phyloP scores from a whole-genome alignment of 768 basidiomycete species.

The Chalciporus sphaerocephalus region DNA sequence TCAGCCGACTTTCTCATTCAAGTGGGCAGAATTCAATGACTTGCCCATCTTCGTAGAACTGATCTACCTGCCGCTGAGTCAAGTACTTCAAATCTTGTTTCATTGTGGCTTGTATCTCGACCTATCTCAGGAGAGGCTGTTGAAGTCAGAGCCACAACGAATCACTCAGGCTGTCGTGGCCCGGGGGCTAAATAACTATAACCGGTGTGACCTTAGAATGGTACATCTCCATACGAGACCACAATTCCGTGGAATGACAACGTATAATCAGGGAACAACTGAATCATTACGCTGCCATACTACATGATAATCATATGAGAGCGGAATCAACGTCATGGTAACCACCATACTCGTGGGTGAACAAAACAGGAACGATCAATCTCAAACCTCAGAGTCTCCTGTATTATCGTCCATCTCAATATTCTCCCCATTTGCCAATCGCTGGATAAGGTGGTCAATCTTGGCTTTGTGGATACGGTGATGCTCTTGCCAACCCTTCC shows the following conservation, averaged over 20 bases:
- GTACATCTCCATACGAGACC: too few relatives aligned
- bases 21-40: conserved; percentile 14
- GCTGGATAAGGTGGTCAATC: conserved; percentile 74
- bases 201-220: too few relatives aligned
- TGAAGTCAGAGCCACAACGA: too few relatives aligned
- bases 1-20: background rate
- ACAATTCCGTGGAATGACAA: too few relatives aligned
- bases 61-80: conserved; percentile 51
- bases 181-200: too few relatives aligned
- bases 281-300: background rate
- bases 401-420: conserved; percentile 35
- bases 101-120: background rate
- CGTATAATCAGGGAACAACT: too few relatives aligned
- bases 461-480: conserved; percentile 84
- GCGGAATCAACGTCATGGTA: background rate
- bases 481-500: conserved; percentile 95
- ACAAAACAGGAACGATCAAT: conserved; percentile 3
- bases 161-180: too few relatives aligned
- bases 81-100: conserved; percentile 40
- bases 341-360: conserved; percentile 3
- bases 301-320: conserved; percentile 11
- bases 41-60: conserved; percentile 62
- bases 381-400: conserved; percentile 27
- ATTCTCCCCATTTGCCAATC: conserved; percentile 54
- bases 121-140: too few relatives aligned